Evolutionary conservation across 257 asterid species (phyloP), one percentile per base, ranked within the genome.

Genomic region (Solanum peruvianum): DNA sequence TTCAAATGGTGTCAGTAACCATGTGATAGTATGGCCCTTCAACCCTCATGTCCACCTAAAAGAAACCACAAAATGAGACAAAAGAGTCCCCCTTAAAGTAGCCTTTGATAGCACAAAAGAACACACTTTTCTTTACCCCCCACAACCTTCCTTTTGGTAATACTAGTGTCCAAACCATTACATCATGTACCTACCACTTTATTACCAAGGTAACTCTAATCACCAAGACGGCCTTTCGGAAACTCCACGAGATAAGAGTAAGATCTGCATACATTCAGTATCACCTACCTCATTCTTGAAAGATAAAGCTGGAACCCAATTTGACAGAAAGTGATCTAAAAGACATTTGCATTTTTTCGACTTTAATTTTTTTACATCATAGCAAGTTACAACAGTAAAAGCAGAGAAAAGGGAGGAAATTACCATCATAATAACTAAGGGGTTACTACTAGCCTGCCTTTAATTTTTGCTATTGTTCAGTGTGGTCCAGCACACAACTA

Each of bases 401-500:
- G 6, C 69, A 81, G 20, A 80, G 84, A 9, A 27, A 27, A 16
- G n/a, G 8, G 52, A 5, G 56, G 66, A 23, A 45, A 45, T 58
- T 78, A 80, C 84, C 47, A 80, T 47, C 84, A 47, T 21, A 27
- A 47, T 21, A 27, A 27, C 84, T 78, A 80, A 80, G 11, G 85
- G 85, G 85, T 81, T 81, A 81, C 69, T 11, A 47, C 85, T 81
- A 81, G 85, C 69, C 69, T 81, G 85, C 85, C 85, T 29, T 49
- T 29, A 37, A 81, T 81, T 18, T 81, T 81, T 49, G 85, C 45
- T 29, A 49, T 49, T 81, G 85, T 49, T 81, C 85, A 81, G 87
- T 89, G 95, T 90, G 95, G 94, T 91, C 96, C 97, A 91, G 80
- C 92, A 91, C 90, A 94, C 88, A 88, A 88, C 87, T 90, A 91